Conservation (phyloP, 1,284 basidiomycete genomes). For the Ustilago nuda region DNA sequence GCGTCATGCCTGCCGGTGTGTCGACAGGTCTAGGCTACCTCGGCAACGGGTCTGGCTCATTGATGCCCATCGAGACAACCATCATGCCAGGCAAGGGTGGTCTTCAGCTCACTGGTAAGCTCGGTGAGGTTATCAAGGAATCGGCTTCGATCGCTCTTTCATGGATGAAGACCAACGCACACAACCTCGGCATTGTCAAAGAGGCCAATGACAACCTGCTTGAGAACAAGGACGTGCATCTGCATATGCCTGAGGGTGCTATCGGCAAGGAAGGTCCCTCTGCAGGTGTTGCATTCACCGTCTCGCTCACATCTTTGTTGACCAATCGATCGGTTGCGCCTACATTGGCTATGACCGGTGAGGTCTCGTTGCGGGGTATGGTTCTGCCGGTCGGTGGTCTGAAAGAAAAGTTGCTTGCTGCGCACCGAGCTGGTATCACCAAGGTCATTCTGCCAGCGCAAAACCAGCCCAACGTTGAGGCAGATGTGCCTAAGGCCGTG, state of each 20-base stretch:
- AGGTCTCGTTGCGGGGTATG: slow-evolving; percentile 67
- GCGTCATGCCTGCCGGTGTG: slow-evolving; percentile 85
- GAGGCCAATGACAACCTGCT: slow-evolving; percentile 80
- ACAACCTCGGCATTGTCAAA: slow-evolving; percentile 81
- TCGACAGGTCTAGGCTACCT: slow-evolving; percentile 94
- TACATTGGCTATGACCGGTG: slow-evolving; percentile 68
- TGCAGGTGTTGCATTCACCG: slow-evolving; percentile 91
- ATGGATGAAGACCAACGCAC: slow-evolving; percentile 92
- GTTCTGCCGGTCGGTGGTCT: slow-evolving; percentile 67
- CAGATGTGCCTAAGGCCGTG: slow-evolving; percentile 66
- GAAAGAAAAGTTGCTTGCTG: slow-evolving; percentile 68
- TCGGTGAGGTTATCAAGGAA: slow-evolving; percentile 97
- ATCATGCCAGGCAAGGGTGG: slow-evolving; percentile 67
- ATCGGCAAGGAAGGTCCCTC: slow-evolving; percentile 98
- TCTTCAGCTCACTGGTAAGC: slow-evolving; percentile 92
- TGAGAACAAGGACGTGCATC: slow-evolving; percentile 74
- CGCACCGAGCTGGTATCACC: slow-evolving; percentile 64
- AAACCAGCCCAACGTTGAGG: slow-evolving; percentile 67
- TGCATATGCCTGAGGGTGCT: slow-evolving; percentile 75
- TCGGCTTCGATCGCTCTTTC: slow-evolving; percentile 92
- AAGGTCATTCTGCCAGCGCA: slow-evolving; percentile 66
- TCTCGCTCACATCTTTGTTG: slow-evolving; percentile 90
- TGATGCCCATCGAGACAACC: slow-evolving; percentile 89
- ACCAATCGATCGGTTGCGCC: slow-evolving; percentile 58
- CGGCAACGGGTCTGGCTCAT: slow-evolving; percentile 93